These are phyloP conservation scores for Mortierella sp. DNA, from an alignment of 371 early-diverging fungal genomes.

Conservation along the genomic window DNA sequence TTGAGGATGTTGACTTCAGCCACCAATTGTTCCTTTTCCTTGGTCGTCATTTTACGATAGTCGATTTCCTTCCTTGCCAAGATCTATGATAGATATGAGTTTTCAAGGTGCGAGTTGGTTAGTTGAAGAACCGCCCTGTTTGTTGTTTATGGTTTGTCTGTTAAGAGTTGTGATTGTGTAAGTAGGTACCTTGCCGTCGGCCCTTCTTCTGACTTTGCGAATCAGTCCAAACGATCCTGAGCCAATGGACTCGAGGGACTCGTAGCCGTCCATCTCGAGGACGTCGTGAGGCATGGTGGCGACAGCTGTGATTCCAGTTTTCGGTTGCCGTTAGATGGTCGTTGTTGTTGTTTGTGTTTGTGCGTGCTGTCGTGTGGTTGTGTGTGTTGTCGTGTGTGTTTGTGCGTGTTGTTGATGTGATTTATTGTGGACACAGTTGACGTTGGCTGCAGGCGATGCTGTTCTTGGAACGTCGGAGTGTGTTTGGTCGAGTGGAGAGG, in stretches of 20 bases:
- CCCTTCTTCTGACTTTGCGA: constrained; percentile 70
- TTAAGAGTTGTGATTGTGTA: not conserved
- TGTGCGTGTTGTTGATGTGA: too few relatives aligned
- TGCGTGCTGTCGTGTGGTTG: too few relatives aligned
- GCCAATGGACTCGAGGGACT: constrained; percentile 60
- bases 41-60: constrained; percentile 75
- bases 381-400: too few relatives aligned
- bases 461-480: too few relatives aligned
- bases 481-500: too few relatives aligned
- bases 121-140: not conserved
- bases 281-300: constrained; percentile 26
- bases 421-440: too few relatives aligned
- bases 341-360: not conserved
- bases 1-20: constrained; percentile 81
- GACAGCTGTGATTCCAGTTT: not conserved
- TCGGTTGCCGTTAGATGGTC: not conserved
- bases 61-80: constrained; percentile 83
- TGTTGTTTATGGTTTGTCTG: not conserved
- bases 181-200: constrained; percentile 64
- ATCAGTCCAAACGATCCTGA: constrained; percentile 75
- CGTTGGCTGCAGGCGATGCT: too few relatives aligned
- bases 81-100: constrained; percentile 51
- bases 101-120: too few relatives aligned
- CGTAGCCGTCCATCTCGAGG: constrained; percentile 50
- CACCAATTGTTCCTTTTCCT: constrained; percentile 77